A percentile compares a stretch with the other conserved stretches of the same genome.
Evolutionary conservation across 1,284 basidiomycete species (phyloP).

Genomic region (Rhodotorula sp.): DNA sequence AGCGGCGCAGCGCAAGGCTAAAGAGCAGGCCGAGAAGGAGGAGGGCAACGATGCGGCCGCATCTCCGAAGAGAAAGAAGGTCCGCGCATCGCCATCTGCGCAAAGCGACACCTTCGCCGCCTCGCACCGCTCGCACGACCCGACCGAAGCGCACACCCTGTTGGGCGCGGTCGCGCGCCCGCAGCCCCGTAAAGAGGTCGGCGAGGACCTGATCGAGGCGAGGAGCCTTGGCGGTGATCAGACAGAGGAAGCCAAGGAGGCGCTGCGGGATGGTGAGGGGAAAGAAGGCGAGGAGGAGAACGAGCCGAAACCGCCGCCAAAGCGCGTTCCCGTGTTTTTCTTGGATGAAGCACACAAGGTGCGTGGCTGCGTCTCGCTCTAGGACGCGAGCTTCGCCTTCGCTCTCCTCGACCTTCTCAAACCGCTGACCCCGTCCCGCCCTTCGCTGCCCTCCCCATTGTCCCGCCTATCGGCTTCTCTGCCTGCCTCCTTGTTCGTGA

Average conservation of each 20-base stretch:
- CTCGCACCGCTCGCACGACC: constrained; percentile 39
- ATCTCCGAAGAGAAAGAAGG: neutral
- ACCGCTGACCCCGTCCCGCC: too few relatives aligned
- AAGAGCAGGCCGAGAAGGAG: constrained; percentile 45
- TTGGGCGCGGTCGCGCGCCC: constrained; percentile 5
- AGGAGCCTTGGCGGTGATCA: constrained; percentile 16
- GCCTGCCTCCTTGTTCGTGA: too few relatives aligned
- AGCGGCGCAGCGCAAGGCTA: constrained; percentile 3
- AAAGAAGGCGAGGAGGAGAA: constrained; percentile 22
- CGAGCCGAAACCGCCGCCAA: constrained; percentile 51
- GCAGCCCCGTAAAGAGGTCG: neutral
- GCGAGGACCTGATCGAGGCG: constrained; percentile 19
- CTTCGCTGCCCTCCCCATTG: too few relatives aligned
- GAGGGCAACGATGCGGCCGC: constrained; percentile 6
- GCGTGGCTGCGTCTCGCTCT: neutral
- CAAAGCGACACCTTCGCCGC: neutral
- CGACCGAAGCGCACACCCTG: constrained; percentile 17
- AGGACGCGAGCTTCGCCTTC: too few relatives aligned
- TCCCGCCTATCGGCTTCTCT: too few relatives aligned
- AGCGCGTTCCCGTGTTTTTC: constrained; percentile 76
- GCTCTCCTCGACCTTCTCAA: neutral
- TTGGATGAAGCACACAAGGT: constrained; percentile 80
- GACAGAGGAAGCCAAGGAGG: neutral
- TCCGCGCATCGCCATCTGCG: too few relatives aligned
- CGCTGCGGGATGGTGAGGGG: neutral